Evolutionary conservation across 768 basidiomycete genomes (phyloP).

Genomic region (Agrocybe praecox): DNA sequence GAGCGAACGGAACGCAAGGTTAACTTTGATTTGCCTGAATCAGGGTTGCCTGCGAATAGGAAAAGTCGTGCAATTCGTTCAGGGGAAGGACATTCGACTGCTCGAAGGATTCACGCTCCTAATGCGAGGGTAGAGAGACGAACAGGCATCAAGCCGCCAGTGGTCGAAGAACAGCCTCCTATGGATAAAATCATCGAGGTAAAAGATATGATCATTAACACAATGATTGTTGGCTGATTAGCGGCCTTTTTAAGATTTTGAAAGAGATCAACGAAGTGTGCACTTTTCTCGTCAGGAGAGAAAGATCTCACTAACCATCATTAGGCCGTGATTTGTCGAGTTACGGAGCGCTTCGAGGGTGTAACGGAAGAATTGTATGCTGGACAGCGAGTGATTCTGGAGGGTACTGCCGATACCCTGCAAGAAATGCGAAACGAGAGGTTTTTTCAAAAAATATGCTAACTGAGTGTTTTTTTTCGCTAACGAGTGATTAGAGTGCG

Average conservation of each 20-base stretch:
- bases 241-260: constrained; percentile 38
- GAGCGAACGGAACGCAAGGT: background rate
- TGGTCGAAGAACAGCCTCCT: background rate
- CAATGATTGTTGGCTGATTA: background rate
- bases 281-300: background rate
- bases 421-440: constrained; percentile 45
- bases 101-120: background rate
- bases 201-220: constrained; percentile 11
- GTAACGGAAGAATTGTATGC: constrained; percentile 47
- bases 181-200: constrained; percentile 44
- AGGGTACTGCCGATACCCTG: constrained; percentile 45
- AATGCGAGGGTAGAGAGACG: background rate
- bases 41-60: background rate
- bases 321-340: constrained; percentile 51
- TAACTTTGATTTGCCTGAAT: background rate
- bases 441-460: constrained; percentile 31
- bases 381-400: constrained; percentile 48
- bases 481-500: constrained; percentile 34
- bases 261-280: constrained; percentile 48
- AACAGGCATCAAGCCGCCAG: background rate
- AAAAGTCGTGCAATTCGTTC: background rate
- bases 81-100: background rate
- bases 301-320: background rate
- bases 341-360: constrained; percentile 47
- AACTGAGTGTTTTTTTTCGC: background rate